Base-by-base conservation (phyloP, 1,284 basidiomycete species). In the Erythrobasidium hasegawianum region DNA sequence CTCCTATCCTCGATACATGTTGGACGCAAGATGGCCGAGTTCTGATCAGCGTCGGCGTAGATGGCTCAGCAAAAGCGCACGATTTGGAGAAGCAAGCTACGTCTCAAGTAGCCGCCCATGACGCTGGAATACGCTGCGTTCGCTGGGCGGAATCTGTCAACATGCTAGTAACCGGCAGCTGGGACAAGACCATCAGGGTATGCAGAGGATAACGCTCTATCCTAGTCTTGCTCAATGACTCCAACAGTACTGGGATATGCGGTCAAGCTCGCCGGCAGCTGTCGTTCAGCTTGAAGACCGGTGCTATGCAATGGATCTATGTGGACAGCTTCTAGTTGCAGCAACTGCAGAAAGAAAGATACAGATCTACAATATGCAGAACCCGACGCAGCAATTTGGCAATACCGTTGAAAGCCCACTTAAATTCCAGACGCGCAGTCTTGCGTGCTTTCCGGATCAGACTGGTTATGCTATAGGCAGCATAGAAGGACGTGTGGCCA, bases 401-500 rank as follows among this genome's bases (percentile, higher is more conserved):
- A 40, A n/a, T 5, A 49, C 40, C 62, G 84, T 90, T 72, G 80
- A 82, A 41, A 93, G 90, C 1, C 90, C 92, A 2, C 78, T 97
- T 70, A 94, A 94, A 77, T 92, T 89, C 88, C 95, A 97, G 79
- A 97, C 95, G 2, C 85, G 95, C 45, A 86, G 88, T 52, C 67
- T 96, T 3, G 84, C 87, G 2, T 95, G 90, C 77, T 95, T 96
- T 79, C 88, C 89, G 10, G 82, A 83, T 0, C 85, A 80, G 20
- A 86, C 86, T 68, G 90, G 91, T 0, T 97, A 90, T 73, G 92
- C 93, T 0, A 83, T 97, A 0, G 95, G 95, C 16, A 94, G 91
- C 75, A 87, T 97, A 11, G 95, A 98, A 79, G 95, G 95, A 9
- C 83, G 95, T 55, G 92, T 97, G 0, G 95, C 90, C 1, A 93